phyloP scores from a whole-genome alignment of 371 early-diverging fungal genomes.

The Cokeromyces recurvatus region DNA sequence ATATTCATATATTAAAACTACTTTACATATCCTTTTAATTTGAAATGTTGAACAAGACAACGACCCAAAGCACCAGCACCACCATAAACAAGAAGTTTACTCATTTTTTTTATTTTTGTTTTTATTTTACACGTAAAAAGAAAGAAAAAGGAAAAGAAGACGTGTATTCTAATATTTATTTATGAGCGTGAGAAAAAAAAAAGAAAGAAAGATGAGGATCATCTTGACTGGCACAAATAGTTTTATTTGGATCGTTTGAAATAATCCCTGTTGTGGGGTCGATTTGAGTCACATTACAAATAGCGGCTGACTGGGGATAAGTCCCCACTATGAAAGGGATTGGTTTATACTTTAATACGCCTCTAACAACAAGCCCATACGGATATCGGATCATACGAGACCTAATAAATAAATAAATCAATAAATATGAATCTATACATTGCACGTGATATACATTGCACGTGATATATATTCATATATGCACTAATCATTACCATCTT shows the following conservation, averaged over 20 bases:
- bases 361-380: conserved; percentile 62
- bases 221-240: conserved; percentile 17
- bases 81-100: conserved; percentile 80
- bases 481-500: too few relatives aligned
- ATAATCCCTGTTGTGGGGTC: conserved; percentile 37
- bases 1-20: not conserved
- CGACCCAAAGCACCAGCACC: conserved; percentile 91
- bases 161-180: not conserved
- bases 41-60: conserved; percentile 67
- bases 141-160: not conserved
- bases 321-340: conserved; percentile 21
- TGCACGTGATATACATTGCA: not conserved
- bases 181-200: not conserved
- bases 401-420: too few relatives aligned
- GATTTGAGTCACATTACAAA: conserved; percentile 40
- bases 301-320: conserved; percentile 29
- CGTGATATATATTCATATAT: conserved; percentile 5
- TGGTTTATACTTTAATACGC: conserved; percentile 54
- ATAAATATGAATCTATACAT: too few relatives aligned
- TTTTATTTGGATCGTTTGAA: conserved; percentile 29
- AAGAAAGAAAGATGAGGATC: not conserved
- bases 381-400: conserved; percentile 54
- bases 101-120: conserved; percentile 25
- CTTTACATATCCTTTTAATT: conserved; percentile 68
- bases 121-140: conserved; percentile 1